Conservation (phyloP, 345 rosid genomes). For the Atalantia buxifolia region DNA sequence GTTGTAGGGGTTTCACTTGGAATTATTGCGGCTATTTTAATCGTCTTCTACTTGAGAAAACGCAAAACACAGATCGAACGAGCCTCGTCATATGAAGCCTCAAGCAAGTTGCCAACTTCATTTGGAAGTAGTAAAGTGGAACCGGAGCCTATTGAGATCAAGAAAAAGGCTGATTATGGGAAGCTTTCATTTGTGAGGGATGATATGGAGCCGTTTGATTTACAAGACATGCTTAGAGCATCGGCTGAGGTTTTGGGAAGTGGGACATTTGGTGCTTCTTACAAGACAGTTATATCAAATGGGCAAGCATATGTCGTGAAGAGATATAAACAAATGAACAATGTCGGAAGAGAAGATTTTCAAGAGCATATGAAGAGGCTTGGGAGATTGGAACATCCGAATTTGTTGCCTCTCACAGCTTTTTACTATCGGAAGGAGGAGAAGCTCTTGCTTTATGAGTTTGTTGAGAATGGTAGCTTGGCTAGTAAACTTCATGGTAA, state of each 20-base stretch:
- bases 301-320: conserved; percentile 59
- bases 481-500: conserved; percentile 70
- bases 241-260: conserved; percentile 86
- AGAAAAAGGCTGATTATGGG: conserved; percentile 29
- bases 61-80: neutral
- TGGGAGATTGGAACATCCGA: conserved; percentile 59
- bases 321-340: conserved; percentile 76
- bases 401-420: conserved; percentile 50
- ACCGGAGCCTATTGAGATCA: neutral
- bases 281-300: conserved; percentile 43
- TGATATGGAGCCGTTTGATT: conserved; percentile 50
- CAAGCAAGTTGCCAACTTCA: conserved; percentile 16
- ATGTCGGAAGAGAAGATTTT: conserved; percentile 63
- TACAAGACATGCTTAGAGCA: conserved; percentile 66
- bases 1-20: conserved; percentile 20
- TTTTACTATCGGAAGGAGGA: conserved; percentile 74
- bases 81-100: conserved; percentile 10
- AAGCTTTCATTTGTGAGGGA: conserved; percentile 50
- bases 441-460: conserved; percentile 61
- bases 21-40: conserved; percentile 20
- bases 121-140: neutral
- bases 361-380: conserved; percentile 64
- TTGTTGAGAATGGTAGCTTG: conserved; percentile 53
- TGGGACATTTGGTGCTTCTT: conserved; percentile 77
- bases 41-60: conserved; percentile 19